phyloP scores from a whole-genome alignment of 805 yeast species.

The Barnettozyma botsteinii region DNA sequence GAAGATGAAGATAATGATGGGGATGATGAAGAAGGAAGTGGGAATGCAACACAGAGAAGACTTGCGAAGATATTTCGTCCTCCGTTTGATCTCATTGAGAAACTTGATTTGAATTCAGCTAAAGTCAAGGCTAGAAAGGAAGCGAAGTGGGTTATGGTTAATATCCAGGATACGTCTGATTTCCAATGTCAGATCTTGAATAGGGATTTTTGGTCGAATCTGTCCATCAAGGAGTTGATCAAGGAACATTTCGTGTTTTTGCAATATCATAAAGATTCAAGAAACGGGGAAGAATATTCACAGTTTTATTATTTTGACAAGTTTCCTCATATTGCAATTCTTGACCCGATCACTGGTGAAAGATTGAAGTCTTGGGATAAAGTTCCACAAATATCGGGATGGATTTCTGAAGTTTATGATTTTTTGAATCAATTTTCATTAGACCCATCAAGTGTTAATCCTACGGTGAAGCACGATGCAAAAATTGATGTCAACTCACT shows the following conservation, averaged over 20 bases:
- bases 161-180: slow-evolving; percentile 80
- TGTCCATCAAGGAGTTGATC: slow-evolving; percentile 57
- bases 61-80: slow-evolving; percentile 84
- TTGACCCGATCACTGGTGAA: slow-evolving; percentile 96
- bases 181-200: slow-evolving; percentile 87
- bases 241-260: slow-evolving; percentile 69
- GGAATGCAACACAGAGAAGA: slow-evolving; percentile 51
- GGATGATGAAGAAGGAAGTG: slow-evolving; percentile 28
- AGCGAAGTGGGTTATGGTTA: slow-evolving; percentile 79
- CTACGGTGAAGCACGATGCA: slow-evolving; percentile 54
- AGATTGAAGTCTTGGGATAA: slow-evolving; percentile 72
- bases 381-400: slow-evolving; percentile 53
- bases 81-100: slow-evolving; percentile 83
- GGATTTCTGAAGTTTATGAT: slow-evolving; percentile 62
- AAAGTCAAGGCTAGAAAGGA: slow-evolving; percentile 55
- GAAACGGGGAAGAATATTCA: slow-evolving; percentile 63
- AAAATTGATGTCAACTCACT: slow-evolving; percentile 58
- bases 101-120: slow-evolving; percentile 65
- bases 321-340: slow-evolving; percentile 84
- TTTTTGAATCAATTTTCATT: slow-evolving; percentile 64
- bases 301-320: slow-evolving; percentile 66
- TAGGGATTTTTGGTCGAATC: slow-evolving; percentile 87
- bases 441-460: slow-evolving; percentile 58
- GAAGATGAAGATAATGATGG: slow-evolving; percentile 37
- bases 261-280: slow-evolving; percentile 78